phyloP scores from a whole-genome alignment of 805 yeast genomes.

The Kodamaea jinghongensis region DNA sequence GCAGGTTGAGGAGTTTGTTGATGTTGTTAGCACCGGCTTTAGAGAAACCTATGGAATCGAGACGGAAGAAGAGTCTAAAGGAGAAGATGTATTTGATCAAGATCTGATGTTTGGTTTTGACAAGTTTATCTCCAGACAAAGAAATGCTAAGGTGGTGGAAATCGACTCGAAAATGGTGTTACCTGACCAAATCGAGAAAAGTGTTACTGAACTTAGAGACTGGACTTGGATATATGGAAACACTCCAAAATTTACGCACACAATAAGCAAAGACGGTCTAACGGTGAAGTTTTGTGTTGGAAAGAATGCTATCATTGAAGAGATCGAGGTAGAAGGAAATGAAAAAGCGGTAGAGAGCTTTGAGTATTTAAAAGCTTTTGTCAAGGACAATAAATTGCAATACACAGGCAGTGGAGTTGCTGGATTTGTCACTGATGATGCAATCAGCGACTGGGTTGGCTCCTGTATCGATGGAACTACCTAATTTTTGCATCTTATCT shows the following conservation, averaged over 20 bases:
- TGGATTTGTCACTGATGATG: conserved; percentile 44
- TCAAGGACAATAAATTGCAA: conserved; percentile 16
- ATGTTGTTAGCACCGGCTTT: conserved; percentile 43
- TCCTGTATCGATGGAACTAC: conserved; percentile 43
- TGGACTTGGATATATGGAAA: conserved; percentile 78
- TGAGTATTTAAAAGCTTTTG: conserved; percentile 27
- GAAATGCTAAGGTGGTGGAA: conserved; percentile 13
- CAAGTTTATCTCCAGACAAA: conserved; percentile 25
- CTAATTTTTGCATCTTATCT: no score
- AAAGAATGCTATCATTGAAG: conserved; percentile 33
- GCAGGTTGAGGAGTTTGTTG: conserved; percentile 44
- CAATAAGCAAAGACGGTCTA: conserved; percentile 34
- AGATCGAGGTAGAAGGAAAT: conserved; percentile 8
- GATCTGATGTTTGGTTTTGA: conserved; percentile 33
- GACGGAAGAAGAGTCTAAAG: neutral
- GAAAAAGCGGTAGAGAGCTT: conserved; percentile 25
- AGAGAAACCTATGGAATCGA: conserved; percentile 20
- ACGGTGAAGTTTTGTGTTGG: conserved; percentile 45
- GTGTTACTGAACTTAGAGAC: conserved; percentile 41
- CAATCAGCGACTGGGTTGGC: conserved; percentile 46
- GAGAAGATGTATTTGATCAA: conserved; percentile 24
- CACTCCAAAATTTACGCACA: conserved; percentile 71
- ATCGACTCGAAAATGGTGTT: conserved; percentile 26
- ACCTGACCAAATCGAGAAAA: conserved; percentile 39
- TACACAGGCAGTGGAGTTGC: conserved; percentile 45